Base-by-base conservation (phyloP, 129 eudicot genomes). In the Silybum marianum region DNA sequence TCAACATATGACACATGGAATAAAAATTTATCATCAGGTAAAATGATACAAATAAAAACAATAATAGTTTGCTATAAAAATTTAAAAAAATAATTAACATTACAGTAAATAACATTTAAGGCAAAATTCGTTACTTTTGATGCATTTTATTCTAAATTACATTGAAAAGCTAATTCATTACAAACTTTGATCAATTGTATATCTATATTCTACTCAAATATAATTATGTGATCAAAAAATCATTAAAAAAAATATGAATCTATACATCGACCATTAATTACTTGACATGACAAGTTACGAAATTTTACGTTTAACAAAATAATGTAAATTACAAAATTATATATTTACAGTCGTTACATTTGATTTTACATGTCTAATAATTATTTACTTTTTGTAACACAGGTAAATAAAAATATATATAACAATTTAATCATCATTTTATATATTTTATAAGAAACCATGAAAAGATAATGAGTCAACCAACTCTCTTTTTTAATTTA, bases 391-490 rank as follows among this genome's bases (percentile, higher is more conserved):
- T 51, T 51, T 44, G 2, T 44, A 44, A 13, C 0, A 44, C 3
- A 16, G 4, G 21, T 34, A 71, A 71, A 21, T 19, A 22, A 38
- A n/a, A 40, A 73, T 18, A 5, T 24, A 42, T 28, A 48, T 22
- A 48, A 67, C 8, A 51, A 42, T 42, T 12, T 24, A 22, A 36
- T 75, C 16, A 22, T 66, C 2, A 40, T 44, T 22, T 7, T 38
- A 74, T 74, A 67, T 51, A 22, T 75, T 46, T 21, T 67, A 51
- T 58, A 22, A 24, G 60, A 68, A 81, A 8, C 51, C 77, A 82
- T 82, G 85, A 22, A 76, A 82, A 75, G 85, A 75, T 62, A 54
- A 82, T 76, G 85, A 76, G 71, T 76, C 85, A 82, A 82, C 81
- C 58, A 76, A 75, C 85, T 82, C 77, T 76, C 81, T 81, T 82